Percentiles rank a stretch among this genome's conserved stretches.
These are phyloP conservation scores for Leccinellum rugosiceps DNA, from an alignment of 768 basidiomycete species.

Conservation along the genomic window DNA sequence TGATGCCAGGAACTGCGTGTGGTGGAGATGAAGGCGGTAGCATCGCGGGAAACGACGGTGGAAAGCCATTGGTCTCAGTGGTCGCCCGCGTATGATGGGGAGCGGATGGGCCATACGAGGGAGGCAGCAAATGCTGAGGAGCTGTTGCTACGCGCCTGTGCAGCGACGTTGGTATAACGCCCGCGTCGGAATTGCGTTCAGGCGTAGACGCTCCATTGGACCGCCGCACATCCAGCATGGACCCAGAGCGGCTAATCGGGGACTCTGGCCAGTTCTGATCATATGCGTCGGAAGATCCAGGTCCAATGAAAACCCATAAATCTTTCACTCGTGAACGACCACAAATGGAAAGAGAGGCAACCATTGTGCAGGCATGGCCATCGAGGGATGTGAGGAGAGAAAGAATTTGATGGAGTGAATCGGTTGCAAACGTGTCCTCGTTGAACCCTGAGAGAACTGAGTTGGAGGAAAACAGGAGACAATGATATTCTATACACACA, in stretches of 20 bases:
- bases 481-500: constrained; percentile 43
- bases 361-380: constrained; percentile 60
- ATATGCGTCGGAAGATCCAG: constrained; percentile 32
- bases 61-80: constrained; percentile 31
- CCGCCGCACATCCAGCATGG: constrained; percentile 35
- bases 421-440: constrained; percentile 70
- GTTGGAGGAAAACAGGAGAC: constrained; percentile 16
- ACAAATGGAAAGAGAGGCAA: constrained; percentile 70
- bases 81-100: constrained; percentile 34
- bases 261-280: constrained; percentile 35
- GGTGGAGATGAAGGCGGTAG: constrained; percentile 19
- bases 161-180: constrained; percentile 25
- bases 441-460: constrained; percentile 58
- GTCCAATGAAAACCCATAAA: constrained; percentile 73
- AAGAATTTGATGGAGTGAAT: constrained; percentile 71
- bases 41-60: constrained; percentile 14
- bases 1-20: constrained; percentile 31
- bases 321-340: constrained; percentile 71
- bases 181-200: constrained; percentile 26
- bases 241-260: constrained; percentile 34
- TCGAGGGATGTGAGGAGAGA: constrained; percentile 65
- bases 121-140: constrained; percentile 26
- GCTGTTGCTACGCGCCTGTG: constrained; percentile 31
- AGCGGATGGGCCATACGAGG: constrained; percentile 11
- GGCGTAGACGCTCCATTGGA: constrained; percentile 33